Base-by-base conservation (phyloP, 371 early-diverging fungal species). In the Blakeslea trispora region DNA sequence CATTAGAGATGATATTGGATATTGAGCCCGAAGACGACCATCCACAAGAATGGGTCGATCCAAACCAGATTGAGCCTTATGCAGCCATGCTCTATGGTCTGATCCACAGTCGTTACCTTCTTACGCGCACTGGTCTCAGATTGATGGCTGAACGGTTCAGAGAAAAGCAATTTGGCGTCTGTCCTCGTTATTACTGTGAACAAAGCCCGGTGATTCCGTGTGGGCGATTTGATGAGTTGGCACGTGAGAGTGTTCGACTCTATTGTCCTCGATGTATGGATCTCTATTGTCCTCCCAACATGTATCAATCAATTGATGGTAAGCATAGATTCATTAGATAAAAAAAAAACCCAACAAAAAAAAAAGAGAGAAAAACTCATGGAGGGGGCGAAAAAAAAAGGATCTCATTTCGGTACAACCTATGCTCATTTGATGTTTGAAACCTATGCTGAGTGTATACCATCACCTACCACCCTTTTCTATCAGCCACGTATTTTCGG, bases 381-480 rank as follows among this genome's bases (percentile, higher is more conserved):
- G n/a, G n/a, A n/a, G n/a, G n/a, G n/a, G n/a, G n/a, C n/a, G n/a
- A n/a, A n/a, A n/a, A n/a, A n/a, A 46, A 35, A 45, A 88, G 83
- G 98, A 45, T 93, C 97, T 35, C 93, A 91, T 66, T 99, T 98
- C 81, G 98, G 98, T 22, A 92, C 92, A 6, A 92, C 97, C 13
- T 96, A 96, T 74, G 90, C 96, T 17, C 93, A 95, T 68, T 79
- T 98, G 59, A 79, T 98, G 47, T 88, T 97, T 73, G 81, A 93
- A 64, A 84, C 87, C 8, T 93, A 88, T 70, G 84, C 94, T 23
- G 85, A 94, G 43, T 63, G 91, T 24, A 71, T 84, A 14, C 92
- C 93, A 11, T 66, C 66, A 37, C 59, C 79, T 15, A 76, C 72
- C 34, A 64, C 61, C 15, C 69, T 66, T 50, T 79, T 86, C 43